phyloP scores from a whole-genome alignment of 2,329 filamentous ascomycete species.

The Alternaria metachromatica region DNA sequence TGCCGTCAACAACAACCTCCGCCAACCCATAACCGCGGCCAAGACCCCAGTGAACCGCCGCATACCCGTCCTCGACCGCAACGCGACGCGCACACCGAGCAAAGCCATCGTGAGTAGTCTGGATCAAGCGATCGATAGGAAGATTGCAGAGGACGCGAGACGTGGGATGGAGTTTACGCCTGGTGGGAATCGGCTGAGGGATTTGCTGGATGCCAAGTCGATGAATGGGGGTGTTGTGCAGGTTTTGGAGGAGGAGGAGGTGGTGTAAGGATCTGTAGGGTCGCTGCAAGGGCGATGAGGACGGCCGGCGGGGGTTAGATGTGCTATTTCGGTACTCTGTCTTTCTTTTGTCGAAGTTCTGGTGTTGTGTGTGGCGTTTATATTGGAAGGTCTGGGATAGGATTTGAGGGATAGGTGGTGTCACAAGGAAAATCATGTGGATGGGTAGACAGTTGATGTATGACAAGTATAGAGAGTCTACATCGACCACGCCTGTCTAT shows the following conservation, averaged over 20 bases:
- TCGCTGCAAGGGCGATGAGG: not conserved
- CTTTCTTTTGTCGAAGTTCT: not conserved
- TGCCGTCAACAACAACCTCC: not conserved
- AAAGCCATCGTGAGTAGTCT: slow-evolving; percentile 27
- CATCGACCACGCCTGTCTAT: too few relatives aligned
- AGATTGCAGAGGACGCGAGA: slow-evolving; percentile 28
- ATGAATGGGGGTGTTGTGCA: not conserved
- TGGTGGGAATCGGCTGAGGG: slow-evolving; percentile 17
- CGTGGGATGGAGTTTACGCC: slow-evolving; percentile 18
- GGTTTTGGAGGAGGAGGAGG: not conserved
- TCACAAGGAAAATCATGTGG: not conserved
- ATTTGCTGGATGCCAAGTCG: slow-evolving; percentile 15
- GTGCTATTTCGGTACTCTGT: not conserved
- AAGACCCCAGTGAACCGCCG: not conserved
- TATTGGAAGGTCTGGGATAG: too few relatives aligned
- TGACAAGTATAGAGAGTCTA: accelerated
- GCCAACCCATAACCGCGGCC: not conserved
- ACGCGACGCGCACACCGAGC: slow-evolving; percentile 28
- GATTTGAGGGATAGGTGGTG: too few relatives aligned
- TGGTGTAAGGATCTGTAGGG: not conserved
- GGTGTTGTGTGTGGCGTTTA: not conserved
- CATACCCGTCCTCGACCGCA: slow-evolving; percentile 13
- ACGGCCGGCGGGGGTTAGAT: accelerated
- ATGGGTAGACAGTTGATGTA: not conserved
- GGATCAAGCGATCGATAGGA: slow-evolving; percentile 35